These are phyloP conservation scores for Chionographis japonica DNA, from an alignment of 106 monocot genomes.

Conservation along the genomic window DNA sequence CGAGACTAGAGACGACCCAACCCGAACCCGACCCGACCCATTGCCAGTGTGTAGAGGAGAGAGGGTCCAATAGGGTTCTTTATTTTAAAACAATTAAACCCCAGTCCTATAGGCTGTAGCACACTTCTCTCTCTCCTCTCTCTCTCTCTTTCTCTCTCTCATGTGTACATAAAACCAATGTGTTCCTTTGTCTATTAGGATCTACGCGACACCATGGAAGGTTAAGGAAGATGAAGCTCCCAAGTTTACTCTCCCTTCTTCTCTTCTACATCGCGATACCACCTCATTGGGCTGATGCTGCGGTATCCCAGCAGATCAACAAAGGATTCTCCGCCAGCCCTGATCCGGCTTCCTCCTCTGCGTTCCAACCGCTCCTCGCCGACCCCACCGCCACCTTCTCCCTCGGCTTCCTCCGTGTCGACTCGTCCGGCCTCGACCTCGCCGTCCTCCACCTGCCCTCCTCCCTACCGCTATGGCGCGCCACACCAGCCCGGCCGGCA, in stretches of 20 bases:
- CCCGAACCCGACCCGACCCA: too few relatives aligned
- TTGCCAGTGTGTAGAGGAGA: too few relatives aligned
- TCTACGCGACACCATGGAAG: neutral
- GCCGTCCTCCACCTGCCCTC: constrained; percentile 64
- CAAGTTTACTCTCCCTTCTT: neutral
- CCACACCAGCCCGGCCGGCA: constrained; percentile 13
- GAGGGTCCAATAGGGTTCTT: too few relatives aligned
- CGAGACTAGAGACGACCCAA: too few relatives aligned
- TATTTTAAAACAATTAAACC: too few relatives aligned
- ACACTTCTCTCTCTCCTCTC: too few relatives aligned
- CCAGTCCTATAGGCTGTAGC: too few relatives aligned
- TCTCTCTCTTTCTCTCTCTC: too few relatives aligned
- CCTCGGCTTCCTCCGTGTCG: constrained; percentile 45
- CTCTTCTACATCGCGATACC: neutral
- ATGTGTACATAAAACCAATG: too few relatives aligned
- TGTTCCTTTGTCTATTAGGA: too few relatives aligned
- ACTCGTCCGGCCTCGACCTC: constrained; percentile 40
- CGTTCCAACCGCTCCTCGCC: constrained; percentile 49
- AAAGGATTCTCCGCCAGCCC: constrained; percentile 37
- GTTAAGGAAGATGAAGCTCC: neutral
- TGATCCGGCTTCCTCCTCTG: neutral
- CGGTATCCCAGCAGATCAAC: constrained; percentile 7
- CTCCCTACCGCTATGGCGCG: constrained; percentile 44
- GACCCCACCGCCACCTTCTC: constrained; percentile 53
- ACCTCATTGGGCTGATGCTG: neutral